phyloP scores from a whole-genome alignment of 495 filamentous ascomycete species.

The Glonium stellatum region DNA sequence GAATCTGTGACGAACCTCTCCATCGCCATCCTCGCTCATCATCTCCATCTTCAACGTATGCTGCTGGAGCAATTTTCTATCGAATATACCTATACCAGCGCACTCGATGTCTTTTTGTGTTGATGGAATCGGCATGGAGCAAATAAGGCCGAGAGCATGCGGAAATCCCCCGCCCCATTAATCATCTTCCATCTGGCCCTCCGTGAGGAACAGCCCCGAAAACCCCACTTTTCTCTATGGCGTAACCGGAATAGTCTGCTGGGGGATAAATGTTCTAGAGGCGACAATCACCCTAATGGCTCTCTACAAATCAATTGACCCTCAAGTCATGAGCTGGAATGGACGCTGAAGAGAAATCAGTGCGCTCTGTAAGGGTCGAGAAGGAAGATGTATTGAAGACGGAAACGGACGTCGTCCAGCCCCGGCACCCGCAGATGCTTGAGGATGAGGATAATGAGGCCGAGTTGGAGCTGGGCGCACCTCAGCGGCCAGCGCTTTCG shows the following conservation, averaged over 20 bases:
- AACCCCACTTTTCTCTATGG: neutral
- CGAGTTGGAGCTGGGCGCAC: neutral
- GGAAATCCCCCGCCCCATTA: neutral
- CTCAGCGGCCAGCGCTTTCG: conserved; percentile 14
- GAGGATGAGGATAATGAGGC: conserved; percentile 7
- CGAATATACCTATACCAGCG: neutral
- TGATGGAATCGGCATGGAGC: too few species aligned
- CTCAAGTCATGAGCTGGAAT: neutral
- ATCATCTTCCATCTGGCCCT: too few species aligned
- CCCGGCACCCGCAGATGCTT: conserved; percentile 2
- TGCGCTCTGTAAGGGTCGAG: neutral
- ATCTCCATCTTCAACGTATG: too few species aligned
- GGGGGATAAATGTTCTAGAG: neutral
- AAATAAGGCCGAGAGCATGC: neutral
- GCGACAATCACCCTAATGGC: neutral
- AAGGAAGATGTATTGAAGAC: neutral
- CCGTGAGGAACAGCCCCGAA: neutral
- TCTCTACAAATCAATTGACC: neutral
- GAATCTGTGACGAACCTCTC: too few species aligned
- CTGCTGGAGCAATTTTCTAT: too few species aligned
- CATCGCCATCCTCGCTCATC: too few species aligned
- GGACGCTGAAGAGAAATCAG: neutral
- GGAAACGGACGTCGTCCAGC: conserved; percentile 5
- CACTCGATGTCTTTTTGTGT: neutral
- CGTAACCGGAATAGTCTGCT: neutral